Evolutionary conservation across 257 asterid species (phyloP).

Genomic region (Striga asiatica): DNA sequence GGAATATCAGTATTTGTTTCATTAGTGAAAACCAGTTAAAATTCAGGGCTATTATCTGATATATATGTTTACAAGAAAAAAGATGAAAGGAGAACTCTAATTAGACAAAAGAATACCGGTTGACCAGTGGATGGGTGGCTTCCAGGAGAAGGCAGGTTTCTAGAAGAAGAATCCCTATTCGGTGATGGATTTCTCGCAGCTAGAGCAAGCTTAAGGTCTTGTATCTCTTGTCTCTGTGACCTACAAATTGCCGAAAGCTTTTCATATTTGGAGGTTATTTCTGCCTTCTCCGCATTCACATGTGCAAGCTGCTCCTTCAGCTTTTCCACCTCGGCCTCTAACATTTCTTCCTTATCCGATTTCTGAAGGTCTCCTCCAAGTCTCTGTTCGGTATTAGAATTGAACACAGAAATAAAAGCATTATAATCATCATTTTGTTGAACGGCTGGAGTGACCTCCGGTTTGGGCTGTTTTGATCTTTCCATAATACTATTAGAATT

Average conservation of each 20-base stretch:
- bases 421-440: slow-evolving; percentile 46
- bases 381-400: slow-evolving; percentile 32
- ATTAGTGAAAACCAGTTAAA: not conserved
- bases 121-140: slow-evolving; percentile 37
- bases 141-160: slow-evolving; percentile 34
- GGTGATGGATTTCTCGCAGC: slow-evolving; percentile 67
- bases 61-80: not conserved
- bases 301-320: slow-evolving; percentile 67
- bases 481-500: slow-evolving; percentile 26
- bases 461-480: slow-evolving; percentile 30
- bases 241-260: slow-evolving; percentile 87
- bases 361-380: slow-evolving; percentile 32
- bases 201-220: slow-evolving; percentile 69
- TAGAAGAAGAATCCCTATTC: slow-evolving; percentile 32
- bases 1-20: too few species aligned
- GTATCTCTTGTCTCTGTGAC: slow-evolving; percentile 89
- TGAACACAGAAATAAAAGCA: slow-evolving; percentile 73
- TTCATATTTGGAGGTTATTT: slow-evolving; percentile 71
- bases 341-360: slow-evolving; percentile 39
- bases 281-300: slow-evolving; percentile 63
- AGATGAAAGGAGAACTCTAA: not conserved
- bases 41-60: not conserved
- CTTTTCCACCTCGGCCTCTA: slow-evolving; percentile 72
- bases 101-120: slow-evolving; percentile 25
- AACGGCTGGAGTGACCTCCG: slow-evolving; percentile 31